Evolutionary conservation across 2,329 filamentous ascomycete genomes (phyloP).

Genomic region (Polytolypa hystricis): DNA sequence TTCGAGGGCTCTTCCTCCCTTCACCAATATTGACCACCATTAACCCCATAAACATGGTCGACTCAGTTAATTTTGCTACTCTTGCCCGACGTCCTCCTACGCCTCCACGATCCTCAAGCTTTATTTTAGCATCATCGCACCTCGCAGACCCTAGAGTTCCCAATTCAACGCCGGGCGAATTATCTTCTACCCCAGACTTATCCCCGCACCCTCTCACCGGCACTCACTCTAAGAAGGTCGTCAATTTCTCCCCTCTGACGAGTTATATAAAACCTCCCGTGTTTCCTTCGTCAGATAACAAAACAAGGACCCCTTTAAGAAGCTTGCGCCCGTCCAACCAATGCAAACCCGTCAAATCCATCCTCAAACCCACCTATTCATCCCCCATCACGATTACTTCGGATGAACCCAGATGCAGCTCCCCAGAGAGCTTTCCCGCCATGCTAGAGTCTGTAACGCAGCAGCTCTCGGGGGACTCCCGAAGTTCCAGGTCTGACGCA

Average conservation of each 20-base stretch:
- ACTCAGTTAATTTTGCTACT: conserved; percentile 29
- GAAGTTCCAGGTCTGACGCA: conserved; percentile 66
- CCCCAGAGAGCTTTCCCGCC: conserved; percentile 52
- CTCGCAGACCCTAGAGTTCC: background rate
- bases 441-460: conserved; percentile 80
- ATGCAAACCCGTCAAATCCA: conserved; percentile 54
- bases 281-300: conserved; percentile 19
- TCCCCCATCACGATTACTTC: conserved; percentile 31
- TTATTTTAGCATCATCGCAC: conserved; percentile 17
- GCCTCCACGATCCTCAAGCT: conserved; percentile 35
- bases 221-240: conserved; percentile 41
- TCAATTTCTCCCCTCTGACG: conserved; percentile 51
- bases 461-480: conserved; percentile 64
- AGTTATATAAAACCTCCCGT: conserved; percentile 41
- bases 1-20: conserved; percentile 1
- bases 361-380: conserved; percentile 59
- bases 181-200: conserved; percentile 31
- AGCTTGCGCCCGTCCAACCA: conserved; percentile 40
- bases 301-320: conserved; percentile 34
- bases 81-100: conserved; percentile 46
- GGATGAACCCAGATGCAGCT: conserved; percentile 35
- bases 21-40: conserved; percentile 5
- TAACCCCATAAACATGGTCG: conserved; percentile 29
- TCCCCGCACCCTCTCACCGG: conserved; percentile 24
- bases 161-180: conserved; percentile 11